A percentile compares a stretch with the other conserved stretches of the same genome.
phyloP scores from a whole-genome alignment of 2,329 filamentous ascomycete species.

The Gaeumannomyces sp. region DNA sequence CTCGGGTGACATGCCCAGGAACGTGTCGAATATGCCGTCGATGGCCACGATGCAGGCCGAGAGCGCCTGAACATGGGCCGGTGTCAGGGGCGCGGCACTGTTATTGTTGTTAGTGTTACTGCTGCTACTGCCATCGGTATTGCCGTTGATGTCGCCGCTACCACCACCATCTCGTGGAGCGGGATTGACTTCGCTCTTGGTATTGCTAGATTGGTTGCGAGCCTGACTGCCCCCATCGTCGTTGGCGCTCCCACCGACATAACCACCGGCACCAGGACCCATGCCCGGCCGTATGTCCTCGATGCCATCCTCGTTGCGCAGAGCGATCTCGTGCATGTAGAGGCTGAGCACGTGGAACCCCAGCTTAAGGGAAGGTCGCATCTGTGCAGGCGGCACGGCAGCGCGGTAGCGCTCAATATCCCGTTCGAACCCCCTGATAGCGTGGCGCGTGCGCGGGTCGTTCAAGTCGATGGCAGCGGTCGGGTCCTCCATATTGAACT shows the following conservation, averaged over 20 bases:
- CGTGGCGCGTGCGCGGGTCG: conserved; percentile 58
- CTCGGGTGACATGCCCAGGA: conserved; percentile 53
- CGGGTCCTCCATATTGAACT: conserved; percentile 63
- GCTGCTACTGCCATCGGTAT: background rate
- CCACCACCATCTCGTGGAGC: background rate
- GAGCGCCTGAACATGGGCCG: conserved; percentile 60
- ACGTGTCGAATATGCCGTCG: conserved; percentile 59
- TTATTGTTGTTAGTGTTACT: too few relatives aligned
- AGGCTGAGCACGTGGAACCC: conserved; percentile 60
- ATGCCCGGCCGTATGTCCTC: background rate
- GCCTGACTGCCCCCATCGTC: conserved; percentile 35
- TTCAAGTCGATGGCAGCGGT: conserved; percentile 46
- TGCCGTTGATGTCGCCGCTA: conserved; percentile 21
- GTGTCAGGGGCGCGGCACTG: conserved; percentile 29
- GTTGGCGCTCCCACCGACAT: conserved; percentile 27
- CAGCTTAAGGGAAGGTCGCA: conserved; percentile 53
- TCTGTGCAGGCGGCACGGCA: conserved; percentile 44
- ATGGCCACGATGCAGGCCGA: conserved; percentile 61
- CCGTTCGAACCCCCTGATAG: conserved; percentile 58
- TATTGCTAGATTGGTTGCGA: background rate
- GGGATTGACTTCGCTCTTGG: background rate
- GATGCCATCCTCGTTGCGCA: conserved; percentile 49
- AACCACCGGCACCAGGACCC: background rate
- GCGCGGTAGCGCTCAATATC: conserved; percentile 55
- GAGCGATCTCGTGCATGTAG: conserved; percentile 70